A percentile compares a stretch with the other conserved stretches of the same genome.
Conservation (phyloP, 2,329 filamentous ascomycete genomes). For the Penicillium sp. region DNA sequence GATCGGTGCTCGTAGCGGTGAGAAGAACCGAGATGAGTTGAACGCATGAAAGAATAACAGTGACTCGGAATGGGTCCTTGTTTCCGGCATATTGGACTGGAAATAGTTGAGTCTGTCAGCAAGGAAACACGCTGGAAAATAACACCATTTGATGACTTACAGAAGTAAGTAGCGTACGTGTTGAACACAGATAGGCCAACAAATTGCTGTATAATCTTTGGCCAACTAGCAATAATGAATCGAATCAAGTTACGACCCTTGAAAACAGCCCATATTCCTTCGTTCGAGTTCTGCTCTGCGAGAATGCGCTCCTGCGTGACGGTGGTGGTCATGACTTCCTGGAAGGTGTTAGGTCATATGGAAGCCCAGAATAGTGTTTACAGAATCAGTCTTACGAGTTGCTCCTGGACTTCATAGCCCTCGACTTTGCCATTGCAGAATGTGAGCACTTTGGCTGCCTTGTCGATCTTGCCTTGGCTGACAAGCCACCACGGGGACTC, state of each 20-base stretch:
- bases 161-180: slow-evolving; percentile 48
- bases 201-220: slow-evolving; percentile 48
- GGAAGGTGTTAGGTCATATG: neutral
- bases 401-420: slow-evolving; percentile 40
- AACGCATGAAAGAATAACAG: slow-evolving; percentile 47
- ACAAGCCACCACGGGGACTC: slow-evolving; percentile 48
- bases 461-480: slow-evolving; percentile 37
- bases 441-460: slow-evolving; percentile 37
- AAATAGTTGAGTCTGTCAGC: neutral
- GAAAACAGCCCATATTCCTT: slow-evolving; percentile 42
- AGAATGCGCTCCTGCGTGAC: slow-evolving; percentile 37
- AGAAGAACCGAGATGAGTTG: slow-evolving; percentile 50
- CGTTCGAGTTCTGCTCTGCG: slow-evolving; percentile 35
- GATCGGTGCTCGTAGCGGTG: slow-evolving; percentile 42
- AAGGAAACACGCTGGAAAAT: neutral
- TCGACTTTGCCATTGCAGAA: slow-evolving; percentile 35
- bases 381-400: slow-evolving; percentile 31
- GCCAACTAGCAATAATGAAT: slow-evolving; percentile 46
- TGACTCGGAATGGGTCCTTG: slow-evolving; percentile 49
- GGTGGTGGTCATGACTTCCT: slow-evolving; percentile 43
- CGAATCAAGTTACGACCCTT: slow-evolving; percentile 44
- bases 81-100: slow-evolving; percentile 48
- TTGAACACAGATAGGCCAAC: slow-evolving; percentile 47
- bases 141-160: slow-evolving; percentile 20
- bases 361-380: no score